Base-by-base conservation (phyloP, 345 rosid species). In the Lumnitzera racemosa region DNA sequence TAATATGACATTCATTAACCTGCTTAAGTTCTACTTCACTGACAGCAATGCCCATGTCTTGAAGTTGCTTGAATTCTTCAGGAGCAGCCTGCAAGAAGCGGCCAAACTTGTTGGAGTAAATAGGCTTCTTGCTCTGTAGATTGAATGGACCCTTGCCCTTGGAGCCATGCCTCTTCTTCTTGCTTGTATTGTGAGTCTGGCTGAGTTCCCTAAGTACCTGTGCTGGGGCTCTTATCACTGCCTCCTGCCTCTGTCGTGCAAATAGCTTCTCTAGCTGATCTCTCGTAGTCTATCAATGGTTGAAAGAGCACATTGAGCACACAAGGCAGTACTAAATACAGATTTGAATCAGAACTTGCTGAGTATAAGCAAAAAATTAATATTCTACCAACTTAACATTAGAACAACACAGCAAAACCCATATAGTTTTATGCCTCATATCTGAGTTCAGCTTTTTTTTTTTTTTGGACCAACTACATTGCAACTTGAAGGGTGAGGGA, bases 41-140 rank as follows among this genome's bases (percentile, higher is more conserved):
- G 9, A 76, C 75, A 4, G 69, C 36, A 23, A 78, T 36, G 13
- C 49, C 58, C 24, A 74, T 41, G 63, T 74, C 81, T 41, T 25
- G 63, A 46, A 85, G 79, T 67, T 80, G 81, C 53, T 66, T 24
- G 71, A 53, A 70, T 11, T 64, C 60, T 24, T 64, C 24, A 2
- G 83, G 82, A 24, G 31, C 14, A 25, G 81, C 84, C 24, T 80
- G 71, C n/a, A 59, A 71, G 76, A 76, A 78, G 60, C 10, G 62
- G 12, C 86, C 86, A 17, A 68, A 71, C 15, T 75, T 59, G 54
- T 82, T 77, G 64, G 76, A 62, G 67, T 80, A 76, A 46, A 51
- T n/a, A n/a, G 82, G 75, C 15, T 68, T 53, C 24, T 57, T 46
- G 15, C 25, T 11, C 59, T 69, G 47, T 58, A 82, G 47, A 60